These are phyloP conservation scores for Leishmania braziliensis DNA, from an alignment of 208 protist genomes.

Conservation along the genomic window DNA sequence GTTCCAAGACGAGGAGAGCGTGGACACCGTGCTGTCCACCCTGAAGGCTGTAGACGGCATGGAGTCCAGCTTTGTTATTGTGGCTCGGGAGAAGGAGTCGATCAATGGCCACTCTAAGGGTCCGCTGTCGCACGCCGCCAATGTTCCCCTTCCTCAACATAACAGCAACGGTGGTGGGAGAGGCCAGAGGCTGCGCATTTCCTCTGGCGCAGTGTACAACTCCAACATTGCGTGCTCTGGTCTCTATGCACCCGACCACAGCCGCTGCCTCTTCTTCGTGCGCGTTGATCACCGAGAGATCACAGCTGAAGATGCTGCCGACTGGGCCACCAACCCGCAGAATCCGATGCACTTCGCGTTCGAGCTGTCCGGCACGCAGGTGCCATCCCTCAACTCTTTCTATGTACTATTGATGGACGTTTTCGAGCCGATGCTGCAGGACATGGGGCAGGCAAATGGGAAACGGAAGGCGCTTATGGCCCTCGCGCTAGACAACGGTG, in stretches of 20 bases:
- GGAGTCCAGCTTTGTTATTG: slow-evolving; percentile 62
- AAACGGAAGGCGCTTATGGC: slow-evolving; percentile 34
- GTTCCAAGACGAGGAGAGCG: slow-evolving; percentile 39
- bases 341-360: slow-evolving; percentile 78
- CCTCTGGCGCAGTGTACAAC: slow-evolving; percentile 68
- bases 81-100: slow-evolving; percentile 54
- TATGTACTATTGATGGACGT: slow-evolving; percentile 76
- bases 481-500: slow-evolving; percentile 17
- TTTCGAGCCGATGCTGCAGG: slow-evolving; percentile 80
- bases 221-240: slow-evolving; percentile 85
- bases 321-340: slow-evolving; percentile 62
- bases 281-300: slow-evolving; percentile 63
- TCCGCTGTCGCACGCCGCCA: background rate
- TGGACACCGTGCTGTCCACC: slow-evolving; percentile 46
- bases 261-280: slow-evolving; percentile 85
- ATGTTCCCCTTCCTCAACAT: slow-evolving; percentile 3
- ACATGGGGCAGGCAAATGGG: slow-evolving; percentile 48
- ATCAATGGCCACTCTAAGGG: slow-evolving; percentile 19
- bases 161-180: background rate
- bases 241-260: slow-evolving; percentile 71
- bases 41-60: slow-evolving; percentile 53
- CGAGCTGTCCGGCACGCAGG: slow-evolving; percentile 77
- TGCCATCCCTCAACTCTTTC: slow-evolving; percentile 84
- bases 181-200: slow-evolving; percentile 59
- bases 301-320: slow-evolving; percentile 52